Conservation (phyloP, 345 rosid genomes). For the sweet orange (Citrus sinensis) region DVS_A1.0 CM039164.1:15493501-15494000, state of each 20-base stretch:
- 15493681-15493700: background rate
- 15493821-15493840: background rate
- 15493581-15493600: slow-evolving; percentile 99
- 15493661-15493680: slow-evolving; percentile 40
- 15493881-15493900: slow-evolving; percentile 34
- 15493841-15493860: background rate
- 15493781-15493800: background rate
- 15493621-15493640: slow-evolving; percentile 98
- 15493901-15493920: slow-evolving; percentile 89
- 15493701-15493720: background rate
- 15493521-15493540: slow-evolving; percentile 99
- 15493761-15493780: background rate
- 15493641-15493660: slow-evolving; percentile 98
- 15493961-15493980: background rate
- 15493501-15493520: slow-evolving; percentile 96
- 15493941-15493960: background rate
- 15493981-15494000: background rate
- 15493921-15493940: background rate
- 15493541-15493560: slow-evolving; percentile 98
- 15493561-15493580: slow-evolving; percentile 96
- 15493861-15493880: background rate
- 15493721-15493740: background rate
- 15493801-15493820: background rate
- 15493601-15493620: slow-evolving; percentile 99
- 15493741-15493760: background rate